Percentiles rank a stretch among this genome's conserved stretches.
phyloP scores from a whole-genome alignment of 495 filamentous ascomycete species.

The Daldinia vernicosa region DNA sequence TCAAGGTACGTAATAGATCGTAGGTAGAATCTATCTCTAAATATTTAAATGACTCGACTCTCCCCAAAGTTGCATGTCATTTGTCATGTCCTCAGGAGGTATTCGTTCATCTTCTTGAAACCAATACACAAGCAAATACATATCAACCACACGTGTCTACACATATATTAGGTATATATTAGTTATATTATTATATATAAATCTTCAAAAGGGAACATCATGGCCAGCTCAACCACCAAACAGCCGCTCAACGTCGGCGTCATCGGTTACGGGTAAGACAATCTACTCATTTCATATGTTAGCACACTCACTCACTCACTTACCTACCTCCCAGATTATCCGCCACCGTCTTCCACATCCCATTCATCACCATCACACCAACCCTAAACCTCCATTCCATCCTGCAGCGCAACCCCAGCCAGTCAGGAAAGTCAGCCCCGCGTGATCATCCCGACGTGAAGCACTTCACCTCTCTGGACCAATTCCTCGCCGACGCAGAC shows the following conservation, averaged over 20 bases:
- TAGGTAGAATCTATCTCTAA: neutral
- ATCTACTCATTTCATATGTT: neutral
- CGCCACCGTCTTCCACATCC: conserved; percentile 91
- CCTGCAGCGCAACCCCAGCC: conserved; percentile 69
- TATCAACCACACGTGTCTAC: neutral
- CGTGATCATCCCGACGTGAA: conserved; percentile 74
- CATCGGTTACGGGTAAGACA: conserved; percentile 62
- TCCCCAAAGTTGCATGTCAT: neutral
- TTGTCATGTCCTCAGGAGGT: neutral
- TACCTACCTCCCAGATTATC: conserved; percentile 65
- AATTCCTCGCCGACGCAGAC: conserved; percentile 69
- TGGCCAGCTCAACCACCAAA: conserved; percentile 33
- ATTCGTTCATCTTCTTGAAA: neutral
- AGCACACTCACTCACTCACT: conserved; percentile 21
- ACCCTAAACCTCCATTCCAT: conserved; percentile 77
- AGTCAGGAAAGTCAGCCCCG: conserved; percentile 65
- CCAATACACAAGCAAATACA: neutral
- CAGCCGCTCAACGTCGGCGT: conserved; percentile 62
- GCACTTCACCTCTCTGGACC: conserved; percentile 67
- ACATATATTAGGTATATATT: neutral
- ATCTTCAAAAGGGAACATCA: conserved; percentile 7
- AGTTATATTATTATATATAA: too few relatives aligned
- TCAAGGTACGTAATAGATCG: too few relatives aligned
- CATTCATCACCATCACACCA: conserved; percentile 74
- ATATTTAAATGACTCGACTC: neutral